Percentiles rank a stretch among this genome's conserved stretches.
These are phyloP conservation scores for Plicaturopsis crispa DNA, from an alignment of 768 basidiomycete species.

Conservation along the genomic window DNA sequence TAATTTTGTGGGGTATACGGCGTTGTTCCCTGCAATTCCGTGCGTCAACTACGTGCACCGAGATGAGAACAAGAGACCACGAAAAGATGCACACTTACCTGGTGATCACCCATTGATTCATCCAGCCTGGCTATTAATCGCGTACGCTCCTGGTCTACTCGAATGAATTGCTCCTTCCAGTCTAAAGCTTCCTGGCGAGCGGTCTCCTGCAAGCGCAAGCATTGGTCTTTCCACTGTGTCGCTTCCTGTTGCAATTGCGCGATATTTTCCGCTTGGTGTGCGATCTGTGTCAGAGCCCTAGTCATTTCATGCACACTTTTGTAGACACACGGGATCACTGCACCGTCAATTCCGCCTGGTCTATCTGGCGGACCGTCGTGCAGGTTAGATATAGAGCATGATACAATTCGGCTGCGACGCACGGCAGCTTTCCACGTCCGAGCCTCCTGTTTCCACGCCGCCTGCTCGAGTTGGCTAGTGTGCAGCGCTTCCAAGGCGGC, in stretches of 20 bases:
- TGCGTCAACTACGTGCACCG: constrained; percentile 3
- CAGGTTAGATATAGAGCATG: constrained; percentile 7
- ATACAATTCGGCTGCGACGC: constrained; percentile 15
- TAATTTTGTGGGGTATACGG: constrained; percentile 27
- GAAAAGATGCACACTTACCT: too few relatives aligned
- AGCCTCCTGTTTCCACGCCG: constrained; percentile 38
- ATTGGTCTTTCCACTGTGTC: constrained; percentile 68
- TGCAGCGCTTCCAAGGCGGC: constrained; percentile 40
- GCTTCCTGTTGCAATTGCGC: constrained; percentile 56
- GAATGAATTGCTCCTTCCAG: constrained; percentile 77
- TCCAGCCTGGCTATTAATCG: constrained; percentile 49
- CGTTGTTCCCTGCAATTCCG: constrained; percentile 10
- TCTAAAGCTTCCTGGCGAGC: constrained; percentile 49
- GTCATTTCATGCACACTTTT: not conserved
- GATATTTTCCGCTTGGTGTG: constrained; percentile 55
- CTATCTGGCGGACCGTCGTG: too few relatives aligned
- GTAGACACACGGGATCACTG: constrained; percentile 1
- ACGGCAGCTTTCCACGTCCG: constrained; percentile 39
- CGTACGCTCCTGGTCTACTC: constrained; percentile 64
- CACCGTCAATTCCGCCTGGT: too few relatives aligned
- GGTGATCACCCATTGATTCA: too few relatives aligned
- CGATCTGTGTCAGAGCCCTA: constrained; percentile 29
- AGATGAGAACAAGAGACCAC: not conserved
- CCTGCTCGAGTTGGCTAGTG: constrained; percentile 33
- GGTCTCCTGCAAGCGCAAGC: constrained; percentile 36